Conservation (phyloP, 768 basidiomycete genomes). For the Boletus subparvulus region DNA sequence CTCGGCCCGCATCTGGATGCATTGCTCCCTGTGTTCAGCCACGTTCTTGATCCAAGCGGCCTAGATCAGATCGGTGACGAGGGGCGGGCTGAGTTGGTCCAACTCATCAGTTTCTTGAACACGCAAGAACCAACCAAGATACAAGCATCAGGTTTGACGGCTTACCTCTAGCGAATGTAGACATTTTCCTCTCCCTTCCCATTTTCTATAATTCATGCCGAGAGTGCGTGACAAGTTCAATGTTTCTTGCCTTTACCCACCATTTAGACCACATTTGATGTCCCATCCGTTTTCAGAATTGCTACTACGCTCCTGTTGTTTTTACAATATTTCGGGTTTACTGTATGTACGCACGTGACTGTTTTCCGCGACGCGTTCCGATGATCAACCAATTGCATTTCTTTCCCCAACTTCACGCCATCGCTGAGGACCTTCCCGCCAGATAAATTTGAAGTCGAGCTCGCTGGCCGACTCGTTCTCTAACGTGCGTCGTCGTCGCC, state of each 20-base stretch:
- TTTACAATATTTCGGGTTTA: slow-evolving; percentile 11
- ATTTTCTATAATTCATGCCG: neutral
- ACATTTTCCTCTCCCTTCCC: slow-evolving; percentile 2
- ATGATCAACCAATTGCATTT: slow-evolving; percentile 16
- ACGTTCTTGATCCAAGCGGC: slow-evolving; percentile 74
- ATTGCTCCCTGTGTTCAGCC: slow-evolving; percentile 74
- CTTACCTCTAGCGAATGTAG: slow-evolving; percentile 49
- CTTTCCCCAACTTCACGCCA: slow-evolving; percentile 5
- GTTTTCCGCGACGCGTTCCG: slow-evolving; percentile 14
- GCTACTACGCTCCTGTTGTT: slow-evolving; percentile 1
- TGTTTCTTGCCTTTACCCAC: slow-evolving; percentile 1
- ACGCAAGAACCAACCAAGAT: slow-evolving; percentile 75
- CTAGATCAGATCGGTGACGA: slow-evolving; percentile 82
- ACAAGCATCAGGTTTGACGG: slow-evolving; percentile 70
- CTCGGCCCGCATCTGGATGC: slow-evolving; percentile 77
- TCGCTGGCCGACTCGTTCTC: slow-evolving; percentile 59
- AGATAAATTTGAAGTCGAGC: slow-evolving; percentile 37
- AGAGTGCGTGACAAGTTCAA: slow-evolving; percentile 2
- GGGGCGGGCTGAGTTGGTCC: slow-evolving; percentile 70
- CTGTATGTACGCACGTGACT: slow-evolving; percentile 28
- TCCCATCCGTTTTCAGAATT: slow-evolving; percentile 10
- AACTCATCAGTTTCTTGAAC: slow-evolving; percentile 71
- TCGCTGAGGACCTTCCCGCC: slow-evolving; percentile 5
- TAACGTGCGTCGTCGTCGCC: slow-evolving; percentile 37
- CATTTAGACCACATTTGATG: slow-evolving; percentile 24